Percentiles rank a stretch among this genome's conserved stretches.
These are phyloP conservation scores for Paraconiothyrium brasiliense DNA, from an alignment of 2,329 filamentous ascomycete species.

Conservation along the genomic window DNA sequence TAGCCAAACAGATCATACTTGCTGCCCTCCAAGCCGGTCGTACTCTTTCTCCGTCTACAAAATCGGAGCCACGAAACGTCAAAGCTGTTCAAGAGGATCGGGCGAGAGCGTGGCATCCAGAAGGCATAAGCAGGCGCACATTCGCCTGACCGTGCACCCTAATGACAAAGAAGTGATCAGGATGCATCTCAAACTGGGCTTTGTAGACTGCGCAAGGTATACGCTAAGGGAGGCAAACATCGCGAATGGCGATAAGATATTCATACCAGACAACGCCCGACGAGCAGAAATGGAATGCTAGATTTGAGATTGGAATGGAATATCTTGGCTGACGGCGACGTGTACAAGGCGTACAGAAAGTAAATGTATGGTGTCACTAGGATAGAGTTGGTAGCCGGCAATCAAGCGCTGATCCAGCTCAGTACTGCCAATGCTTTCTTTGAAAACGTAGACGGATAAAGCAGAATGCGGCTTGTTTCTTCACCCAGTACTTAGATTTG, in stretches of 20 bases:
- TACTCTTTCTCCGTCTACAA: neutral
- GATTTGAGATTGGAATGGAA: slow-evolving; percentile 17
- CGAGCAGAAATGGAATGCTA: slow-evolving; percentile 15
- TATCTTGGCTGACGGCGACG: too few relatives aligned
- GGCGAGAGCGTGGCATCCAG: slow-evolving; percentile 4
- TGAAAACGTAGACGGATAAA: too few relatives aligned
- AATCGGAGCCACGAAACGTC: neutral
- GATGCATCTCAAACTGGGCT: slow-evolving; percentile 17
- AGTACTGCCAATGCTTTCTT: too few relatives aligned
- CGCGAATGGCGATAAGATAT: slow-evolving; percentile 14
- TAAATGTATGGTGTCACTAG: too few relatives aligned
- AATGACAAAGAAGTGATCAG: slow-evolving; percentile 17
- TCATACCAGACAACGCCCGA: slow-evolving; percentile 13
- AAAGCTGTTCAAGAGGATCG: too few relatives aligned
- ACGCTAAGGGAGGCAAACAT: slow-evolving; percentile 13
- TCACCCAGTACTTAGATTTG: too few relatives aligned
- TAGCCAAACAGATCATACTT: slow-evolving; percentile 14
- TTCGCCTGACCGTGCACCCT: slow-evolving; percentile 14
- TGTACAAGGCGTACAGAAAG: too few relatives aligned
- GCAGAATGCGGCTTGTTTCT: too few relatives aligned
- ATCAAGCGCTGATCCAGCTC: too few relatives aligned
- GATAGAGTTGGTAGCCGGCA: too few relatives aligned
- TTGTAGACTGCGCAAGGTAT: slow-evolving; percentile 10
- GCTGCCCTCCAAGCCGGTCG: slow-evolving; percentile 13
- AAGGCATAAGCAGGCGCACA: neutral